These are phyloP conservation scores for Claviceps capensis DNA, from an alignment of 2,329 filamentous ascomycete genomes.

Conservation along the genomic window DNA sequence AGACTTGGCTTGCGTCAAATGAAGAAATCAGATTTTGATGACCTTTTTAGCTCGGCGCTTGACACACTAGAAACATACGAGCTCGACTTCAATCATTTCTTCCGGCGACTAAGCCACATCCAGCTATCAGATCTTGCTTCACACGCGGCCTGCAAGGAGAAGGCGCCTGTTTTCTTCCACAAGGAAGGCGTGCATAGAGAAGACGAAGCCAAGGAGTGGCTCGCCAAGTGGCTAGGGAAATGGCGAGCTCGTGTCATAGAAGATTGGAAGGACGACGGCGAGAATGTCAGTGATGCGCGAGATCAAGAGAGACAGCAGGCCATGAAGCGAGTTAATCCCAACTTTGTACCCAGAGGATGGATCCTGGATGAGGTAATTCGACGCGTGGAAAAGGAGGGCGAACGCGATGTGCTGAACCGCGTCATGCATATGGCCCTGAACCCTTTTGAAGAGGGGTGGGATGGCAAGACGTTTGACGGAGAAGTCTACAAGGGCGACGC, in stretches of 20 bases:
- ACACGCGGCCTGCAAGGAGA: conserved; percentile 46
- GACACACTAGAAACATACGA: conserved; percentile 71
- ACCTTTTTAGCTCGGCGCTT: conserved; percentile 67
- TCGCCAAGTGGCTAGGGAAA: conserved; percentile 68
- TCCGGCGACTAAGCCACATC: conserved; percentile 61
- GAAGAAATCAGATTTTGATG: conserved; percentile 63
- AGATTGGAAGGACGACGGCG: conserved; percentile 53
- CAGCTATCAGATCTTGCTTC: conserved; percentile 49
- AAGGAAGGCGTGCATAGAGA: conserved; percentile 52
- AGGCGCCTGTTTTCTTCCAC: conserved; percentile 66
- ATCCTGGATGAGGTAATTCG: conserved; percentile 87
- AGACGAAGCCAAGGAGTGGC: conserved; percentile 47
- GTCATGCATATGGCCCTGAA: conserved; percentile 73
- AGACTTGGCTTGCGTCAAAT: conserved; percentile 62
- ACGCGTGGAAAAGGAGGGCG: conserved; percentile 70
- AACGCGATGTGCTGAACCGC: conserved; percentile 62
- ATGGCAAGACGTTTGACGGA: conserved; percentile 32
- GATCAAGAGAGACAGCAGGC: conserved; percentile 51
- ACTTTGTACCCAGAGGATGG: conserved; percentile 84
- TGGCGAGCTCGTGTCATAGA: conserved; percentile 62
- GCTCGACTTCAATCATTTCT: conserved; percentile 90
- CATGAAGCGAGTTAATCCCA: conserved; percentile 86
- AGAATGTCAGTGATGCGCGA: conserved; percentile 19
- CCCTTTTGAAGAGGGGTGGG: conserved; percentile 74
- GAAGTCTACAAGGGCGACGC: conserved; percentile 42